phyloP scores from a whole-genome alignment of 805 yeast genomes.

The Saccharomycopsis lassenensis region DNA sequence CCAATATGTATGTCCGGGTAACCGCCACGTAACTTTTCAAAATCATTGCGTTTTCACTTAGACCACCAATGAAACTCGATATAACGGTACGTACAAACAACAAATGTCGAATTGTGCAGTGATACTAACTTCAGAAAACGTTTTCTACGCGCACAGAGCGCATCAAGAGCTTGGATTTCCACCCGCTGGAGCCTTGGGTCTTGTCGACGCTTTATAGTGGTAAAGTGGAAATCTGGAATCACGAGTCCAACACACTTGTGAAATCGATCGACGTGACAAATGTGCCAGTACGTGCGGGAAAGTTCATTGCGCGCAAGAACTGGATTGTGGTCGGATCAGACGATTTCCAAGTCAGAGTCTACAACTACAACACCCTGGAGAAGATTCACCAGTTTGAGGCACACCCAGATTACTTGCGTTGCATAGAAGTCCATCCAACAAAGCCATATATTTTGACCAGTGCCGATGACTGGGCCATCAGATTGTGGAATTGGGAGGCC shows the following conservation, averaged over 20 bases:
- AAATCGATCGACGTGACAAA: slow-evolving; percentile 92
- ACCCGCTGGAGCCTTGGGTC: slow-evolving; percentile 97
- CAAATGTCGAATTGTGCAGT: too few species aligned
- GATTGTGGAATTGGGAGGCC: slow-evolving; percentile 96
- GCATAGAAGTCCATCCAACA: slow-evolving; percentile 88
- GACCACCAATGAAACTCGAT: too few species aligned
- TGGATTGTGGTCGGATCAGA: slow-evolving; percentile 97
- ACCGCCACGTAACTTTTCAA: too few species aligned
- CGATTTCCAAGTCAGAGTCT: slow-evolving; percentile 89
- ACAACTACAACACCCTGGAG: slow-evolving; percentile 92
- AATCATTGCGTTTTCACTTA: too few species aligned
- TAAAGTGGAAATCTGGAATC: slow-evolving; percentile 86
- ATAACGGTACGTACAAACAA: too few species aligned
- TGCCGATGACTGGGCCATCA: slow-evolving; percentile 84
- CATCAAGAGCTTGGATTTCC: slow-evolving; percentile 96
- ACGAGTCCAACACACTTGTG: slow-evolving; percentile 73
- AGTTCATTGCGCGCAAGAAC: slow-evolving; percentile 88
- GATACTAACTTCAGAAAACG: slow-evolving; percentile 60
- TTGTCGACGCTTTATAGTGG: slow-evolving; percentile 87
- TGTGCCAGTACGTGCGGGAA: slow-evolving; percentile 92
- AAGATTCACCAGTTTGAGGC: slow-evolving; percentile 93
- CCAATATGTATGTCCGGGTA: too few species aligned
- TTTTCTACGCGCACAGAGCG: slow-evolving; percentile 90
- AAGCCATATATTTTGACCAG: slow-evolving; percentile 83
- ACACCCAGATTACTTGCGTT: slow-evolving; percentile 93